Evolutionary conservation across 345 rosid species (phyloP).

Genomic region (Trapa bicornis): DNA sequence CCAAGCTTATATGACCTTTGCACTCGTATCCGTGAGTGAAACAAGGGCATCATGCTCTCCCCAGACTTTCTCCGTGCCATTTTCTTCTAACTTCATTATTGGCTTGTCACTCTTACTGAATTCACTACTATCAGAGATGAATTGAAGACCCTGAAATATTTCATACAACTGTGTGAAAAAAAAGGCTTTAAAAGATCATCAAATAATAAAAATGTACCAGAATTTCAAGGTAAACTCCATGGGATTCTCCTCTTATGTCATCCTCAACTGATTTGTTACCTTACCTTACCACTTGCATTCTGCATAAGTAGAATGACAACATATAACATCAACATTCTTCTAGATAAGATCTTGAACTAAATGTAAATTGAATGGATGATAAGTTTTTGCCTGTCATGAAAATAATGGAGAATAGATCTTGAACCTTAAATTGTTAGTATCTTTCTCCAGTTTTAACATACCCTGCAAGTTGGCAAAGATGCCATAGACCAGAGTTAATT

Average conservation of each 20-base stretch:
- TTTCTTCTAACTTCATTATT: constrained; percentile 12
- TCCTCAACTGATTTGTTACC: constrained; percentile 31
- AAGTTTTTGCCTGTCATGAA: constrained; percentile 32
- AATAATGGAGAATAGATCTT: neutral
- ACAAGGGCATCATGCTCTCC: constrained; percentile 16
- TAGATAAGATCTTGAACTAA: constrained; percentile 1
- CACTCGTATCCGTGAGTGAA: constrained; percentile 29
- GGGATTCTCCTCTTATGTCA: constrained; percentile 30
- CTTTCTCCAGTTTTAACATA: constrained; percentile 46
- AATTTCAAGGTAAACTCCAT: constrained; percentile 25
- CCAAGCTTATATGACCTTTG: constrained; percentile 63
- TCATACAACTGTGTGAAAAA: neutral
- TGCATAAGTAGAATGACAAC: constrained; percentile 12
- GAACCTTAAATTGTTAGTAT: constrained; percentile 41
- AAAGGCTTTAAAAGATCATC: neutral
- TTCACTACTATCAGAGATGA: constrained; percentile 41
- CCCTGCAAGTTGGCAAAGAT: constrained; percentile 56
- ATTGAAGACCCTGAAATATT: constrained; percentile 64
- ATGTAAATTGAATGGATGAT: constrained; percentile 1
- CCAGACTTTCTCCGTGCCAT: constrained; percentile 13
- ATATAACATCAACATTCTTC: neutral
- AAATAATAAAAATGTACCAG: neutral
- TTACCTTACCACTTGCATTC: constrained; percentile 34
- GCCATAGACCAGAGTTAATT: constrained; percentile 62
- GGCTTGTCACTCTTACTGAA: constrained; percentile 17